These are phyloP conservation scores for Rhamnella rubrinervis DNA, from an alignment of 331 rosid genomes.

Conservation along the genomic window DNA sequence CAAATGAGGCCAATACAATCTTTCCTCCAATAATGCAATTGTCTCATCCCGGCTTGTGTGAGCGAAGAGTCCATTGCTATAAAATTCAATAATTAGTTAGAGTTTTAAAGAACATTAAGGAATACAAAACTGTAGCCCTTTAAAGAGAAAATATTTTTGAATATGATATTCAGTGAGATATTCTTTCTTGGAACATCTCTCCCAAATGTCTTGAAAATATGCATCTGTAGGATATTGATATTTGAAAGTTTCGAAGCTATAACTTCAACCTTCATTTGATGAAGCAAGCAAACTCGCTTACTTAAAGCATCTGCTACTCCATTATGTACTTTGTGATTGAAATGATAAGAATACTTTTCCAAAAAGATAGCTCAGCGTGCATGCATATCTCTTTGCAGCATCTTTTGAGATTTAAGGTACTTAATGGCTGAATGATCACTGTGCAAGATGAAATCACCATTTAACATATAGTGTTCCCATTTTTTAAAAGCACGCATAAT, in stretches of 20 bases:
- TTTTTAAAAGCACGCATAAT: background rate
- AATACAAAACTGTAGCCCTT: background rate
- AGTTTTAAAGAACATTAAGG: background rate
- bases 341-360: background rate
- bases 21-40: background rate
- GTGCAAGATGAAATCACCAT: background rate
- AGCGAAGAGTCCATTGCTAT: background rate
- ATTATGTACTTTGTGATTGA: background rate
- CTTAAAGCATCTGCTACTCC: background rate
- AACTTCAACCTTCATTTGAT: background rate
- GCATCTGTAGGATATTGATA: background rate
- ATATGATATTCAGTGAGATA: background rate
- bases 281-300: background rate
- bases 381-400: background rate
- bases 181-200: background rate
- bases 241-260: background rate
- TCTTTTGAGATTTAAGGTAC: background rate
- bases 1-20: background rate
- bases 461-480: background rate
- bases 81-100: background rate
- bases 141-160: background rate
- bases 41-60: background rate
- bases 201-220: background rate
- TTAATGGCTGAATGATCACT: background rate
- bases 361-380: background rate